phyloP scores from a whole-genome alignment of 306 rosid genomes.

The Gynostemma pentaphyllum region DNA sequence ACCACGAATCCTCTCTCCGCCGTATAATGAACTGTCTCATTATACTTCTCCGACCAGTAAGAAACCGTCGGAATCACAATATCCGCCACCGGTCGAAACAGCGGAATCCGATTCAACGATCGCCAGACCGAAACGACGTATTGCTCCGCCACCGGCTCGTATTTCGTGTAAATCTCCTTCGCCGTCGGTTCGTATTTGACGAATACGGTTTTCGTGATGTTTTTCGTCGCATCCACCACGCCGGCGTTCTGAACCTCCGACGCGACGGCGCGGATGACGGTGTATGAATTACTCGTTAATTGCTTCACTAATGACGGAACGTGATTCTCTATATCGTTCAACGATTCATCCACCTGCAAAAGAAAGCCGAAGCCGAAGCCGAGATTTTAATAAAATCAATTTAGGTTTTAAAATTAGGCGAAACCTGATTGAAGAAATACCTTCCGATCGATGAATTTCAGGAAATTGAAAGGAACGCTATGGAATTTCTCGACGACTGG shows the following conservation, averaged over 20 bases:
- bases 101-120: constrained; percentile 31
- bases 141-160: constrained; percentile 35
- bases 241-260: constrained; percentile 27
- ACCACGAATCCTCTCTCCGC: constrained; percentile 15
- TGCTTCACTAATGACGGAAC: constrained; percentile 28
- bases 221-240: constrained; percentile 20
- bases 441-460: constrained; percentile 35
- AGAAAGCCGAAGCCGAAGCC: neutral
- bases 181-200: constrained; percentile 23
- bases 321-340: constrained; percentile 22
- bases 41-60: constrained; percentile 32
- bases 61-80: constrained; percentile 29
- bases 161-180: constrained; percentile 24
- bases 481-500: constrained; percentile 41
- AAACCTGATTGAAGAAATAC: no score
- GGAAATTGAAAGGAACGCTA: constrained; percentile 32
- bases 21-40: constrained; percentile 16
- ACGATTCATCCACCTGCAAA: constrained; percentile 29
- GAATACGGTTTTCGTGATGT: constrained; percentile 14
- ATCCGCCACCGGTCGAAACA: constrained; percentile 29
- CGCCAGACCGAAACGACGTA: constrained; percentile 33
- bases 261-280: constrained; percentile 8
- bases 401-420: no score
- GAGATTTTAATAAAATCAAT: no score
- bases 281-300: constrained; percentile 15